Evolutionary conservation across 2,329 filamentous ascomycete species (phyloP).

Genomic region (Trichoderma atrobrunneum): DNA sequence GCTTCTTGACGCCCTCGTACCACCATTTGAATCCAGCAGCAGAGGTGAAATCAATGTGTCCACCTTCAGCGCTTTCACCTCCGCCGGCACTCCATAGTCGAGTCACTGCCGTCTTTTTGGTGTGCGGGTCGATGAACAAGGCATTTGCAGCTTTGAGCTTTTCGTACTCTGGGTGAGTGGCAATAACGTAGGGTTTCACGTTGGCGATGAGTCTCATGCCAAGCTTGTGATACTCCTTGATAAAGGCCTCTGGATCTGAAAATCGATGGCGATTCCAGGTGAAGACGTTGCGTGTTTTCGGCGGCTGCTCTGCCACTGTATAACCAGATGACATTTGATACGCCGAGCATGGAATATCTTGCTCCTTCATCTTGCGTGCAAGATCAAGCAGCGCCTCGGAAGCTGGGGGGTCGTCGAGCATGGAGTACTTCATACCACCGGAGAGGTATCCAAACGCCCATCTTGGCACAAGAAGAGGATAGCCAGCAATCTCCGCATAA

Average conservation of each 20-base stretch:
- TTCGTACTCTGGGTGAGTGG: conserved; percentile 63
- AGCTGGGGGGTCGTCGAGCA: conserved; percentile 50
- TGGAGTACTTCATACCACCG: conserved; percentile 57
- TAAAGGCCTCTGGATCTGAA: conserved; percentile 63
- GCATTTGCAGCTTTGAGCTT: conserved; percentile 57
- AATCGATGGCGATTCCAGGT: conserved; percentile 70
- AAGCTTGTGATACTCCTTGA: conserved; percentile 57
- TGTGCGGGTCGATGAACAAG: conserved; percentile 61
- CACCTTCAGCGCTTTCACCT: conserved; percentile 65
- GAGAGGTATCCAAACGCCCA: conserved; percentile 73
- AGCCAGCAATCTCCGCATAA: conserved; percentile 67
- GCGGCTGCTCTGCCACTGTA: conserved; percentile 63
- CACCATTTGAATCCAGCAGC: conserved; percentile 67
- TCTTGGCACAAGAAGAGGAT: conserved; percentile 64
- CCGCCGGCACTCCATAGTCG: conserved; percentile 71
- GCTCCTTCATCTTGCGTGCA: conserved; percentile 56
- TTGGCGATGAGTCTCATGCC: conserved; percentile 69
- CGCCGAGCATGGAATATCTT: conserved; percentile 68
- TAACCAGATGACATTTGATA: conserved; percentile 74
- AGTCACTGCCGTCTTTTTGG: conserved; percentile 52
- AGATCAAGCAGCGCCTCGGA: conserved; percentile 60
- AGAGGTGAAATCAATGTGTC: conserved; percentile 72
- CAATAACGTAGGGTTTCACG: conserved; percentile 69
- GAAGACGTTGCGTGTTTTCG: conserved; percentile 65
- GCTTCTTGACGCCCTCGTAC: conserved; percentile 62